Base-by-base conservation (phyloP, 805 yeast species). In the Saccharomycopsis synnaedendra region DNA sequence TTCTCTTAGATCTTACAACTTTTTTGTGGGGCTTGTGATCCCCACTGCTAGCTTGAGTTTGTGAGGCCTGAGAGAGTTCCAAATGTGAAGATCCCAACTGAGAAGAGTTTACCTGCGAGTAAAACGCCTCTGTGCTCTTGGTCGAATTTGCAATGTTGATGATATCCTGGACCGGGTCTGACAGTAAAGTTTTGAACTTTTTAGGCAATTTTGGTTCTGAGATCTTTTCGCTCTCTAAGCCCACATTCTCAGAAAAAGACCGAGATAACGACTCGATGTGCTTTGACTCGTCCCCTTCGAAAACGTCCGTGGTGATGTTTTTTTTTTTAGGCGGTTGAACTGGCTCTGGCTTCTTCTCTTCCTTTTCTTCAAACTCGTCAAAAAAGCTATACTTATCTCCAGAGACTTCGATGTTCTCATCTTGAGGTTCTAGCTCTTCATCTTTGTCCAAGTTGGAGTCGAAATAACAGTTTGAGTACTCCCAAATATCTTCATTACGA, bases 181-280 rank as follows among this genome's bases (percentile, higher is more conserved):
- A 19, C 19, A 19, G 19, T 19, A 19, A 19, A 19, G 19, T 19
- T 19, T 19, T 19, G 19, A 19, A 19, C 19, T 19, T 19, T 19
- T 19, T 19, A 19, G 19, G 19, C 19, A 19, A 19, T 19, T 2
- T 19, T 19, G 19, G 2, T 19, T 19, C 19, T 19, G 19, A 19
- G 19, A 19, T 19, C 19, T 19, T 19, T 19, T 19, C 19, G 19
- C 19, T 19, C 19, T 19, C 19, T n/a, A 47, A 28, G 32, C 41
- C 50, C 19, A 48, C 44, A 6, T 39, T 11, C 10, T 48, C 51
- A 32, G 28, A 29, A 46, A 48, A 48, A 4, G 51, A 48, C 33
- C 43, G 51, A 6, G 51, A 40, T 4, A 48, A 38, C 11, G 27
- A 5, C 6, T 41, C 38, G 9, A 48, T 37, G 9, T 31, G 10